Percentiles rank a stretch among this genome's conserved stretches.
Conservation (phyloP, 306 rosid genomes). For the barrel medic (Medicago truncatula) region DNA sequence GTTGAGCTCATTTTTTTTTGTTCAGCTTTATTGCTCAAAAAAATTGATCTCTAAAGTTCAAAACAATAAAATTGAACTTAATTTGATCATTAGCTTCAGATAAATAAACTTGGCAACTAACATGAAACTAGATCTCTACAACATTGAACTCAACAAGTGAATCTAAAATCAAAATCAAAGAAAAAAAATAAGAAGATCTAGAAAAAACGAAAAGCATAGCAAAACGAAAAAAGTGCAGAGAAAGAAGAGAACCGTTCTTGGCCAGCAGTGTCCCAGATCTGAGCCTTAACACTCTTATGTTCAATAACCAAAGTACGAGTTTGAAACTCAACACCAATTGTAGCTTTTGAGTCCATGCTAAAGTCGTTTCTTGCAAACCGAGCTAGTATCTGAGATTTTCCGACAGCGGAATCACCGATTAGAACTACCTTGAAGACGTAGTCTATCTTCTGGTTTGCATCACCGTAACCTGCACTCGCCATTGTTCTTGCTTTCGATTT, state of each 20-base stretch:
- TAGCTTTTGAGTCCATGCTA: slow-evolving; percentile 89
- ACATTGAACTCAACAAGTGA: neutral
- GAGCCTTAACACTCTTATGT: slow-evolving; percentile 94
- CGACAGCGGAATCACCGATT: slow-evolving; percentile 95
- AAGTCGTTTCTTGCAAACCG: slow-evolving; percentile 89
- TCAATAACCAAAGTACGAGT: slow-evolving; percentile 82
- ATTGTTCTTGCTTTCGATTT: slow-evolving; percentile 33
- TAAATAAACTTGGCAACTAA: neutral
- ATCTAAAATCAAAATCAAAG: slow-evolving; percentile 1
- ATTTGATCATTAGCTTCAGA: slow-evolving; percentile 26
- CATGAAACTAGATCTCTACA: slow-evolving; percentile 12
- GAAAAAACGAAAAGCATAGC: neutral
- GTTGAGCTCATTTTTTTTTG: no score
- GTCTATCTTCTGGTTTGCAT: slow-evolving; percentile 85
- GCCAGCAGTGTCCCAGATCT: slow-evolving; percentile 99
- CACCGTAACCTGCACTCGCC: slow-evolving; percentile 79
- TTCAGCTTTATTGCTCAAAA: no score
- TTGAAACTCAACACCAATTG: slow-evolving; percentile 94
- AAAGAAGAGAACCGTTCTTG: slow-evolving; percentile 76
- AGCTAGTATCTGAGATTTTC: slow-evolving; percentile 90
- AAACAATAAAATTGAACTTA: slow-evolving; percentile 5
- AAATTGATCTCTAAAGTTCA: neutral
- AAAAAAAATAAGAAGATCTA: slow-evolving; percentile 27
- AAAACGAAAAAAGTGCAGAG: neutral
- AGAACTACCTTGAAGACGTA: slow-evolving; percentile 92